phyloP scores from a whole-genome alignment of 129 eudicot species.

The Rutidosis leptorrhynchoides region DNA sequence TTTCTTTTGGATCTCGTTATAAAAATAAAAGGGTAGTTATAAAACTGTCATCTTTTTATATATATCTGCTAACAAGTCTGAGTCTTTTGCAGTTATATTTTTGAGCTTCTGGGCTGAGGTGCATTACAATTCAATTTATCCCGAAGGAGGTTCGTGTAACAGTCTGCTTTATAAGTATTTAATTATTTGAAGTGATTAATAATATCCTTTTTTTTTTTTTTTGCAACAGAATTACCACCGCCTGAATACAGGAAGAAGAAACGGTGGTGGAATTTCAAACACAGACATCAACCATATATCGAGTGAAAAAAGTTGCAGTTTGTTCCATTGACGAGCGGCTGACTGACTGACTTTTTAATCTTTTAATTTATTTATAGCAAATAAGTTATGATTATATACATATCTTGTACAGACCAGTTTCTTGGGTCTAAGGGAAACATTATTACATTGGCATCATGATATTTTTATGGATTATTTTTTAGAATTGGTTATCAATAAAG shows the following conservation, averaged over 20 bases:
- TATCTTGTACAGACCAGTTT: slow-evolving; percentile 25
- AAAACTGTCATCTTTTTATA: background rate
- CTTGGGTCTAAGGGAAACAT: too few relatives aligned
- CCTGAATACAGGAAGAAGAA: slow-evolving; percentile 53
- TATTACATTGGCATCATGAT: too few relatives aligned
- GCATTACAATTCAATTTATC: slow-evolving; percentile 79
- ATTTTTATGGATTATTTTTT: too few relatives aligned
- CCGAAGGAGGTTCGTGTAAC: slow-evolving; percentile 57
- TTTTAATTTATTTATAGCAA: slow-evolving; percentile 26
- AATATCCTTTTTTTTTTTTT: background rate
- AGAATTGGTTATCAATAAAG: too few relatives aligned
- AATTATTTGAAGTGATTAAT: too few relatives aligned
- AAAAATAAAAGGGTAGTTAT: too few relatives aligned
- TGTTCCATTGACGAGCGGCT: background rate
- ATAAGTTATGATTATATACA: slow-evolving; percentile 21
- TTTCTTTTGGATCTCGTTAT: background rate
- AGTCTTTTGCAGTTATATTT: slow-evolving; percentile 46
- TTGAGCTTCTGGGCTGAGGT: slow-evolving; percentile 88
- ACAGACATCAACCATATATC: slow-evolving; percentile 40
- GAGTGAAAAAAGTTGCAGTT: slow-evolving; percentile 6
- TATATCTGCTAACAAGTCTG: slow-evolving; percentile 11
- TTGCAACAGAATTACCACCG: slow-evolving; percentile 53
- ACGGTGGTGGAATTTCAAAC: slow-evolving; percentile 68
- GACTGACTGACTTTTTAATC: slow-evolving; percentile 9
- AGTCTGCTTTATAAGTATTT: background rate